Evolutionary conservation across 495 filamentous ascomycete genomes (phyloP).

Genomic region (Polyplosphaeria fusca): DNA sequence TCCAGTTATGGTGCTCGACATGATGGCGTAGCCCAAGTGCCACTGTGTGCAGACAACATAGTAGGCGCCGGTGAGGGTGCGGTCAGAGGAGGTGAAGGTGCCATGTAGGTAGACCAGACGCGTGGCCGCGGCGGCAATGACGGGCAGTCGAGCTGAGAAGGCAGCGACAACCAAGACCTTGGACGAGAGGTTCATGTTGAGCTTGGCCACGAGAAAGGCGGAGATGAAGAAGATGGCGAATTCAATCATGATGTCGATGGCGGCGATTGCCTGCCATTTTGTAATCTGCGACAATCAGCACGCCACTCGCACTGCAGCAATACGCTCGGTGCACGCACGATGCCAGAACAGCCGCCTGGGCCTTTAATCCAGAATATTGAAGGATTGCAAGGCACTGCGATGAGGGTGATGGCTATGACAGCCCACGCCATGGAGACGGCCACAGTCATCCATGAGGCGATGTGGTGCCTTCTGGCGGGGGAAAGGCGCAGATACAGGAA

Average conservation of each 20-base stretch:
- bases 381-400: slow-evolving; percentile 17
- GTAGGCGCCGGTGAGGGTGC: slow-evolving; percentile 10
- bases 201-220: slow-evolving; percentile 12
- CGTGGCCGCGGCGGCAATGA: slow-evolving; percentile 12
- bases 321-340: slow-evolving; percentile 3
- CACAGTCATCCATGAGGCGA: slow-evolving; percentile 10
- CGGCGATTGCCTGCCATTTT: slow-evolving; percentile 24
- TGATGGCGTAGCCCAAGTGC: slow-evolving; percentile 27
- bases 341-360: background rate
- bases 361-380: slow-evolving; percentile 18
- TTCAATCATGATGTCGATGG: slow-evolving; percentile 26
- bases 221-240: slow-evolving; percentile 26
- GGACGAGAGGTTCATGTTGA: slow-evolving; percentile 10
- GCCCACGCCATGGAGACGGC: slow-evolving; percentile 12
- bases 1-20: slow-evolving; percentile 22
- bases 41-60: slow-evolving; percentile 22
- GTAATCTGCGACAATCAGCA: slow-evolving; percentile 5
- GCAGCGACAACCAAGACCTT: slow-evolving; percentile 24
- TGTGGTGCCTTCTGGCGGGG: slow-evolving; percentile 2
- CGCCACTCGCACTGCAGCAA: background rate
- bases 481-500: slow-evolving; percentile 22
- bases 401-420: slow-evolving; percentile 12
- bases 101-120: slow-evolving; percentile 14
- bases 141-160: slow-evolving; percentile 20
- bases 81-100: slow-evolving; percentile 7